Evolutionary conservation across 805 yeast genomes (phyloP).

Genomic region (Grigorovia humatica): DNA sequence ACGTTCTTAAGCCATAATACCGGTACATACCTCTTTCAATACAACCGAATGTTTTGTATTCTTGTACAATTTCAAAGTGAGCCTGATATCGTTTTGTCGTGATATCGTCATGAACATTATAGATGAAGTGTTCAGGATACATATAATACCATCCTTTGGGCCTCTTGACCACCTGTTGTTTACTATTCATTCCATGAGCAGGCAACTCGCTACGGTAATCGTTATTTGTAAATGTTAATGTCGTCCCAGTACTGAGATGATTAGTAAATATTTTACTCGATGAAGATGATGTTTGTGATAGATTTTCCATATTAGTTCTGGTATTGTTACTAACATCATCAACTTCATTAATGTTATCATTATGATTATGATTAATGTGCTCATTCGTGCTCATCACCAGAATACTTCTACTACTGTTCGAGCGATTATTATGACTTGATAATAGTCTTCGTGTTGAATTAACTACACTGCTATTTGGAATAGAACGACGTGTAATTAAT

Average conservation of each 20-base stretch:
- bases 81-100: conserved; percentile 19
- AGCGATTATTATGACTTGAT: neutral
- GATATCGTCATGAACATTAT: conserved; percentile 18
- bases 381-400: neutral
- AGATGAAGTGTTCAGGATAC: conserved; percentile 20
- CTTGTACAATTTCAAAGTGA: conserved; percentile 25
- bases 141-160: conserved; percentile 10
- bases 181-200: neutral
- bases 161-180: neutral
- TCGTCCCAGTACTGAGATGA: neutral
- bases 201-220: neutral
- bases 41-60: conserved; percentile 33
- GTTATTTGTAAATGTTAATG: neutral
- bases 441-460: neutral
- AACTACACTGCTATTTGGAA: neutral
- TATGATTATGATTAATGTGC: neutral
- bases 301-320: neutral
- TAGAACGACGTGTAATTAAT: conserved; percentile 8
- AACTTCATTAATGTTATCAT: neutral
- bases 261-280: neutral
- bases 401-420: neutral
- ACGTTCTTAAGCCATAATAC: conserved; percentile 33
- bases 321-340: neutral
- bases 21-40: conserved; percentile 37
- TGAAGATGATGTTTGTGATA: neutral